Percentiles rank a stretch among this genome's conserved stretches.
Conservation (phyloP, 179 eudicot species). For the Gypsophila paniculata region DNA sequence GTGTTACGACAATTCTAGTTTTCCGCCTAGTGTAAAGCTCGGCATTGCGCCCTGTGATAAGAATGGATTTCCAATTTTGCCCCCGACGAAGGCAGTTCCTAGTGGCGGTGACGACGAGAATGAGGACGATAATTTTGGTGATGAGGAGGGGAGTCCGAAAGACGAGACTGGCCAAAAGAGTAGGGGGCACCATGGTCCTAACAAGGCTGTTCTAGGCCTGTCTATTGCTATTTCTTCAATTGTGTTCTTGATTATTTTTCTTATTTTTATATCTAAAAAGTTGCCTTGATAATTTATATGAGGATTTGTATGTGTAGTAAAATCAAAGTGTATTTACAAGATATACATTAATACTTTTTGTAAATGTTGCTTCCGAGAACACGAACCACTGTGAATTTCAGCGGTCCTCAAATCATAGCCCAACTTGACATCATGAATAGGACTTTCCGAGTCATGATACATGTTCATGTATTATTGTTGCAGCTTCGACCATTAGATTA, state of each 20-base stretch:
- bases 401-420: too few relatives aligned
- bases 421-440: too few relatives aligned
- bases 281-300: slow-evolving; percentile 42
- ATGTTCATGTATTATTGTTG: too few relatives aligned
- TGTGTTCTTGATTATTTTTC: slow-evolving; percentile 70
- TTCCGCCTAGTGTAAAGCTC: slow-evolving; percentile 62
- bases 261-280: slow-evolving; percentile 58
- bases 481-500: too few relatives aligned
- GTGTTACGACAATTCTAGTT: slow-evolving; percentile 58
- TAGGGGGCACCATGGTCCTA: slow-evolving; percentile 54
- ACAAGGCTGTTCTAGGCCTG: slow-evolving; percentile 85
- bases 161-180: slow-evolving; percentile 30
- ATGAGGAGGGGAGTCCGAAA: slow-evolving; percentile 26
- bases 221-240: slow-evolving; percentile 78
- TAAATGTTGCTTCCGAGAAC: too few relatives aligned
- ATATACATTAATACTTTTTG: too few relatives aligned
- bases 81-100: slow-evolving; percentile 45
- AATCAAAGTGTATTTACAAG: background rate
- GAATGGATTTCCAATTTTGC: slow-evolving; percentile 63
- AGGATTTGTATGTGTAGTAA: background rate
- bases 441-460: too few relatives aligned
- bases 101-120: slow-evolving; percentile 15
- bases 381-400: too few relatives aligned
- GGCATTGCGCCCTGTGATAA: slow-evolving; percentile 83
- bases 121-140: slow-evolving; percentile 17